Percentiles rank a stretch among this genome's conserved stretches.
Evolutionary conservation across 371 early-diverging fungal genomes (phyloP).

Genomic region (Mycotypha africana): DNA sequence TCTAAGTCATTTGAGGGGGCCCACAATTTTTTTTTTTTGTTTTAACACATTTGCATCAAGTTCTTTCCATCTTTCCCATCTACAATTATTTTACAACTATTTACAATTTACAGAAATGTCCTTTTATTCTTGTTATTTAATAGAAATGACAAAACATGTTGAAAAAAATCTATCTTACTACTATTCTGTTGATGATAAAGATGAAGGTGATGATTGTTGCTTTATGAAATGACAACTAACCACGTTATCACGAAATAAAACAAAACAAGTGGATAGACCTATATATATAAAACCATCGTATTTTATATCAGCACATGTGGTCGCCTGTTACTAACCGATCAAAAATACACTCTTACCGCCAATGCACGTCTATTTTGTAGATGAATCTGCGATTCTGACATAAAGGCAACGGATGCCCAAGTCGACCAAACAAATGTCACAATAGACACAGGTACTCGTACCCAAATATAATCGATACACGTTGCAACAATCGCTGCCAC

Average conservation of each 20-base stretch:
- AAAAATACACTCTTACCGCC: constrained; percentile 63
- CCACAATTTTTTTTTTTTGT: neutral
- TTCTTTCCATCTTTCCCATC: neutral
- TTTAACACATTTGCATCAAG: too few species aligned
- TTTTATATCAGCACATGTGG: too few species aligned
- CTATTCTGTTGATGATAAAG: too few species aligned
- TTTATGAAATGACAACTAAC: constrained; percentile 74
- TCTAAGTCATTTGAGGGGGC: constrained; percentile 3
- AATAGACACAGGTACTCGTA: constrained; percentile 64
- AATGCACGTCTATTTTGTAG: constrained; percentile 75
- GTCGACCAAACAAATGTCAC: constrained; percentile 81
- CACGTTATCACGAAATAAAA: constrained; percentile 92
- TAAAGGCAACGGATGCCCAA: constrained; percentile 87
- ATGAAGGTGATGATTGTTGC: too few species aligned
- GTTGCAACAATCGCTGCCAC: constrained; percentile 66
- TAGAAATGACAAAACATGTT: too few species aligned
- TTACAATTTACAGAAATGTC: too few species aligned
- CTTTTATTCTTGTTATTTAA: too few species aligned
- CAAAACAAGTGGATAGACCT: constrained; percentile 81
- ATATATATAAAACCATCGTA: neutral
- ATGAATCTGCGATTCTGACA: constrained; percentile 64
- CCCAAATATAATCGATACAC: constrained; percentile 55
- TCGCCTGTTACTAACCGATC: too few species aligned
- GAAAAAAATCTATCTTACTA: too few species aligned
- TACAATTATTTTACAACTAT: too few species aligned